These are phyloP conservation scores for Quercus suber DNA, from an alignment of 306 rosid species.

Conservation along the genomic window DNA sequence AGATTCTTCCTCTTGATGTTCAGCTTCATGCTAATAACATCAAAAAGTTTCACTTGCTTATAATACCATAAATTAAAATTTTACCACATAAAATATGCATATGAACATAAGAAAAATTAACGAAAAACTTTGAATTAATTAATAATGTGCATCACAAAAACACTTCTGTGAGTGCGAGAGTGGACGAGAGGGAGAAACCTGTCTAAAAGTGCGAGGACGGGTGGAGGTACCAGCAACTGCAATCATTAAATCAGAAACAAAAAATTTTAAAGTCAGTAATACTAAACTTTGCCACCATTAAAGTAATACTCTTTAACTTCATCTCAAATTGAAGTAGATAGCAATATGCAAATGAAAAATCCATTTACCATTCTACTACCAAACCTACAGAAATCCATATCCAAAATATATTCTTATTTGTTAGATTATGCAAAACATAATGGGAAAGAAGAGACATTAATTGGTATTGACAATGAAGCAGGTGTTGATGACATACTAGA, in stretches of 20 bases:
- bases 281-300: neutral
- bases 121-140: neutral
- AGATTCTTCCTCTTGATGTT: constrained; percentile 42
- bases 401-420: neutral
- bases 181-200: constrained; percentile 40
- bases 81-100: neutral
- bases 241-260: constrained; percentile 32
- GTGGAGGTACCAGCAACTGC: constrained; percentile 86
- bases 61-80: constrained; percentile 1
- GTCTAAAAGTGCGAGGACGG: constrained; percentile 71
- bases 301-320: neutral
- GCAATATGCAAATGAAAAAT: too few species aligned
- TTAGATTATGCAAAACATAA: neutral
- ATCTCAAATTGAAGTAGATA: neutral
- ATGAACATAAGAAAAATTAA: neutral
- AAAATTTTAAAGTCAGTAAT: constrained; percentile 4
- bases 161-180: neutral
- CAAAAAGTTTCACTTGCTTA: constrained; percentile 20
- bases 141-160: neutral
- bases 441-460: neutral
- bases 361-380: too few species aligned
- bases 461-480: neutral
- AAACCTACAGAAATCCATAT: neutral
- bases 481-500: neutral
- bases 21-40: constrained; percentile 62